Evolutionary conservation across 2,329 filamentous ascomycete species (phyloP).

Genomic region (Penicillium sp.): DNA sequence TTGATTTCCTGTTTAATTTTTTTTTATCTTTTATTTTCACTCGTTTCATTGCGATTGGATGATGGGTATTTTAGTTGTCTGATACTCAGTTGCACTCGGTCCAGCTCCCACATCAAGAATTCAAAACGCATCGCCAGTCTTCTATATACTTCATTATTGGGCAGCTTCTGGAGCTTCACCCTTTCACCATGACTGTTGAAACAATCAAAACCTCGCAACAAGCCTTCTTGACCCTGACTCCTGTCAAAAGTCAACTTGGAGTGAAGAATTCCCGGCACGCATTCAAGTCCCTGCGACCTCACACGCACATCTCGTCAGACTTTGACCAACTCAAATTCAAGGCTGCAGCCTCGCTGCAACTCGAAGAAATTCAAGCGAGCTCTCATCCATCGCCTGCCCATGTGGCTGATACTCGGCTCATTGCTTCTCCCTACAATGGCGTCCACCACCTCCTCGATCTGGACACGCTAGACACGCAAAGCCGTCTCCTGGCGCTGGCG

Average conservation of each 20-base stretch:
- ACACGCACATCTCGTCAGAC: conserved; percentile 28
- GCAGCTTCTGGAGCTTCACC: not conserved
- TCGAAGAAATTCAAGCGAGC: conserved; percentile 13
- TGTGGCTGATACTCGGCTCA: conserved; percentile 39
- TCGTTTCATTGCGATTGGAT: no score
- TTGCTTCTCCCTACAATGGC: conserved; percentile 71
- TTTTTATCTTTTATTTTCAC: no score
- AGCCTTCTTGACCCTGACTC: not conserved
- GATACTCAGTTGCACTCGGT: no score
- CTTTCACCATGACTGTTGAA: conserved; percentile 6
- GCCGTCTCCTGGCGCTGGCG: conserved; percentile 65
- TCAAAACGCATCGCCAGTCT: no score
- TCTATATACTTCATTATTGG: no score
- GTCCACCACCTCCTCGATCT: conserved; percentile 68
- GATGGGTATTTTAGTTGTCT: no score
- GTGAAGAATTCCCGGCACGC: not conserved
- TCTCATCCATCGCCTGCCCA: not conserved
- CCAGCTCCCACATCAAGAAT: no score
- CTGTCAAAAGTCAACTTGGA: not conserved
- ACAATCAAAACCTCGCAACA: not conserved
- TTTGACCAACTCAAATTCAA: conserved; percentile 31
- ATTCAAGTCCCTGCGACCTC: conserved; percentile 21
- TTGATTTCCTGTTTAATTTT: no score
- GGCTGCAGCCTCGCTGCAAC: conserved; percentile 30
- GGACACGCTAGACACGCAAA: conserved; percentile 57